phyloP scores from a whole-genome alignment of 345 rosid genomes.

The Salix arbutifolia region DNA sequence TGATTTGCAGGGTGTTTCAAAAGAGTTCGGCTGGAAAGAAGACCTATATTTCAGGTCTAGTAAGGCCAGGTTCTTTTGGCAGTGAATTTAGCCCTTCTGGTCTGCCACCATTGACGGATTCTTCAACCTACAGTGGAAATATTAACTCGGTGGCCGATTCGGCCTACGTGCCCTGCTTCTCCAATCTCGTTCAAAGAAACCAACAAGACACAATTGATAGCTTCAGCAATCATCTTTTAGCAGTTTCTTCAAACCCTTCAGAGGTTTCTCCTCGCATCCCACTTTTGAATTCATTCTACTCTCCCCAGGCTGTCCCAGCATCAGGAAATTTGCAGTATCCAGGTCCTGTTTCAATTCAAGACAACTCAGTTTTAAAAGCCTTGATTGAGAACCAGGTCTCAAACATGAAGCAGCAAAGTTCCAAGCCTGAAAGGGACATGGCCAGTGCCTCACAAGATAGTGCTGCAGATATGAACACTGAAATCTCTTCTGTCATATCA shows the following conservation, averaged over 20 bases:
- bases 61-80: slow-evolving; percentile 33
- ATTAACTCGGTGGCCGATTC: slow-evolving; percentile 29
- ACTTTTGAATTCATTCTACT: slow-evolving; percentile 29
- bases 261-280: slow-evolving; percentile 31
- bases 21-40: slow-evolving; percentile 71
- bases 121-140: slow-evolving; percentile 30
- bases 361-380: slow-evolving; percentile 45
- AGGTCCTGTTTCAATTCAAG: slow-evolving; percentile 39
- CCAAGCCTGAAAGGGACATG: slow-evolving; percentile 36
- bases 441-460: slow-evolving; percentile 57
- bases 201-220: slow-evolving; percentile 31
- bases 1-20: slow-evolving; percentile 80
- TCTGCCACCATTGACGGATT: slow-evolving; percentile 66
- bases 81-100: slow-evolving; percentile 41
- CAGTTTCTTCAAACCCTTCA: slow-evolving; percentile 18
- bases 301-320: slow-evolving; percentile 27
- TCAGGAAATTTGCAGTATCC: slow-evolving; percentile 28
- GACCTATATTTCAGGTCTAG: slow-evolving; percentile 50
- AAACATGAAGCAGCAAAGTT: slow-evolving; percentile 27
- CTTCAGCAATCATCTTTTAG: slow-evolving; percentile 34
- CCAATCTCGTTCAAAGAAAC: slow-evolving; percentile 46
- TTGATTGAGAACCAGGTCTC: slow-evolving; percentile 42
- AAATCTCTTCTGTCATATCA: slow-evolving; percentile 51
- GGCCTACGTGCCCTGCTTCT: slow-evolving; percentile 78
- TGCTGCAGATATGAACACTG: slow-evolving; percentile 45